Base-by-base conservation (phyloP, 148 eudicot genomes). In the Camellia sinensis region DNA sequence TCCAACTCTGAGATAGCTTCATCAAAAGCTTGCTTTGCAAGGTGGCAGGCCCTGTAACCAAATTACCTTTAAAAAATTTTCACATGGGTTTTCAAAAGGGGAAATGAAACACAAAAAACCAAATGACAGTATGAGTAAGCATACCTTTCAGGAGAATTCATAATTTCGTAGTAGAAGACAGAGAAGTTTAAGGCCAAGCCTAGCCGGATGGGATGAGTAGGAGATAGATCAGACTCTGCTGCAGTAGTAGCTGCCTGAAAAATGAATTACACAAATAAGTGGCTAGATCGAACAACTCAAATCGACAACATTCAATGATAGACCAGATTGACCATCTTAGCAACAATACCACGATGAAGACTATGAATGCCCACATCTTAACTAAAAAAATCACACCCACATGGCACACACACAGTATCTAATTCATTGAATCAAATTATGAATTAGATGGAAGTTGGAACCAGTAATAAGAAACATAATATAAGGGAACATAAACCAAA, bases 81-180 rank as follows among this genome's bases (percentile, higher is more conserved):
- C 74, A 67, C 53, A 29, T 29, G 37, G 40, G 40, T 65, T 15
- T 59, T 10, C 14, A 59, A 1, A 15, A 15, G 17, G 63, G 13
- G 13, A 52, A 59, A 59, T 11, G 18, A 4, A 11, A 8, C 63
- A 15, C 18, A 15, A 10, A 12, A 59, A 59, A 59, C 67, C 43
- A 65, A 10, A 29, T 65, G 40, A 65, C 22, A 11, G 22, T 59
- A 59, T n/a, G 22, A 29, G 22, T 29, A 65, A 10, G 43, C 44
- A 29, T 29, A 29, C 37, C 37, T 29, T 29, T 29, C 37, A 29
- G 37, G 37, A 29, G 37, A 29, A 29, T 29, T 29, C 37, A 29
- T 79, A 61, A 85, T 80, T 68, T 85, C 85, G 61, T 85, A 82
- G 60, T 85, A 82, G 73, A 85, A 85, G 61, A 85, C 85, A 2